Percentiles rank a stretch among this genome's conserved stretches.
Evolutionary conservation across 1,139 yeast genomes (phyloP).

Genomic region (Candida sp.): DNA sequence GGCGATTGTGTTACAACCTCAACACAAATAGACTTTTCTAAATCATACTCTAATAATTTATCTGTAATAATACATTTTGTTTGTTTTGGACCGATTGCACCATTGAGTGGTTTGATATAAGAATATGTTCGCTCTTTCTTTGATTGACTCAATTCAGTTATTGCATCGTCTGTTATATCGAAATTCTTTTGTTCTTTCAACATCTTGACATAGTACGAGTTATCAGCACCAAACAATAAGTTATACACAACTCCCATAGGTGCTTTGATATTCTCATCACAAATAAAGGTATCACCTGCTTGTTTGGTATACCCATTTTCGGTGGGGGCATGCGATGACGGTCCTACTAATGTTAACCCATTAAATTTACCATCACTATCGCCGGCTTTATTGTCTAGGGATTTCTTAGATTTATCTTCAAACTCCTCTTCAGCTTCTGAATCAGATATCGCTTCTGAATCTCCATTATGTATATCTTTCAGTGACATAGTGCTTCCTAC

Average conservation of each 20-base stretch:
- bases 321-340: conserved; percentile 36
- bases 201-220: conserved; percentile 51
- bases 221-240: conserved; percentile 73
- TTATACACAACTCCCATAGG: conserved; percentile 79
- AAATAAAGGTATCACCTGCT: conserved; percentile 58
- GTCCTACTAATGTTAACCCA: conserved; percentile 38
- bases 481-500: background rate
- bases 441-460: conserved; percentile 4
- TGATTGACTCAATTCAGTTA: conserved; percentile 38
- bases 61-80: conserved; percentile 83
- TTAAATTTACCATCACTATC: conserved; percentile 16
- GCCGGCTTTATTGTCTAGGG: conserved; percentile 2
- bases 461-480: background rate
- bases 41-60: conserved; percentile 59
- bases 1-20: conserved; percentile 77
- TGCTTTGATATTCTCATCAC: conserved; percentile 60
- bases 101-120: conserved; percentile 77
- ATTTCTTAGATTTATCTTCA: conserved; percentile 6
- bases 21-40: conserved; percentile 54
- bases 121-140: conserved; percentile 54
- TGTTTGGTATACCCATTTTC: conserved; percentile 44
- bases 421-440: conserved; percentile 6
- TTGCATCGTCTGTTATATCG: conserved; percentile 51
- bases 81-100: conserved; percentile 92
- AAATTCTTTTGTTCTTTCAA: conserved; percentile 68